These are phyloP conservation scores for Grosmannia clavigera DNA, from an alignment of 2,329 filamentous ascomycete genomes.

Conservation along the genomic window DNA sequence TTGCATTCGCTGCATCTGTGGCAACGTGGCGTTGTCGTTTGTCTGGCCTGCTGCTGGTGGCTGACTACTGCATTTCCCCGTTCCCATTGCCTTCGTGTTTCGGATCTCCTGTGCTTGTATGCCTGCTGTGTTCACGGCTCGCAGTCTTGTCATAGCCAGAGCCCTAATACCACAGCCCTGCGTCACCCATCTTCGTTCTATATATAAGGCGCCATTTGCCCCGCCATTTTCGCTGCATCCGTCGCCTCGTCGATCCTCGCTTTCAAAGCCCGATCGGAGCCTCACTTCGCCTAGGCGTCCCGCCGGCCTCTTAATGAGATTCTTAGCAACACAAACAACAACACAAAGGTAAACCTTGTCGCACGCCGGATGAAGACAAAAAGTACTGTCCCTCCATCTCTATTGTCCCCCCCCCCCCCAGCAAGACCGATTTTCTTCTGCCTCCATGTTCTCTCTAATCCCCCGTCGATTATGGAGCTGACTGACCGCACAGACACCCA, in stretches of 20 bases:
- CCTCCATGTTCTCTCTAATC: background rate
- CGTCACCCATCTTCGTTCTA: background rate
- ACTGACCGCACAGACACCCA: background rate
- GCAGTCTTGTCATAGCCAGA: background rate
- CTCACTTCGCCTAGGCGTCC: background rate
- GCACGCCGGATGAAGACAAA: background rate
- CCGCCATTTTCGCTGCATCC: background rate
- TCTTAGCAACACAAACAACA: background rate
- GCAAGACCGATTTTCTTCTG: background rate
- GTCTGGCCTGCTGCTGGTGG: background rate
- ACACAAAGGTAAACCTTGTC: background rate
- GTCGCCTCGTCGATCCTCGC: background rate
- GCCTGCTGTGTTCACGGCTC: background rate
- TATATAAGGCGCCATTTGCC: background rate
- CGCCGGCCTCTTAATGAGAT: background rate
- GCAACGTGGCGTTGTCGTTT: too few relatives aligned
- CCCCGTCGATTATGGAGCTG: background rate
- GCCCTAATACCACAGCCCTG: background rate
- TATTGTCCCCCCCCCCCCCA: background rate
- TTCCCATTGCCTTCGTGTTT: background rate
- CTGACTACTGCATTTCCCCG: too few relatives aligned
- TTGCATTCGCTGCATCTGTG: too few relatives aligned
- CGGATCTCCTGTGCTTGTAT: background rate
- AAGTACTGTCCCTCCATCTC: background rate
- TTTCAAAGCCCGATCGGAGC: background rate